These are phyloP conservation scores for Wickerhamomyces sp. DNA, from an alignment of 1,139 yeast genomes.

Conservation along the genomic window DNA sequence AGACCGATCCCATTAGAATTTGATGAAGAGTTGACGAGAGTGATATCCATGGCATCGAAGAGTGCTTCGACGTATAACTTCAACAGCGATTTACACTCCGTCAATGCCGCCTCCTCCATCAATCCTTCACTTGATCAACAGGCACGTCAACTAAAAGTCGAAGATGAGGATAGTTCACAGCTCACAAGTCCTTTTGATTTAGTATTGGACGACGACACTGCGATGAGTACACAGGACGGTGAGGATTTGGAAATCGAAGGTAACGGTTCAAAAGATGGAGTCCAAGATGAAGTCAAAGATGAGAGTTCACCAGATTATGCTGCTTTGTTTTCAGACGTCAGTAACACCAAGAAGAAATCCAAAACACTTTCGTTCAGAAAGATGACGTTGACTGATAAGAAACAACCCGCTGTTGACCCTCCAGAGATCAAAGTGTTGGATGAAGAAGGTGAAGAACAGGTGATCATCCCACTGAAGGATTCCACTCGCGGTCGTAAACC, in stretches of 20 bases:
- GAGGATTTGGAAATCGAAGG: not conserved
- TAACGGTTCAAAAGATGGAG: constrained; percentile 1
- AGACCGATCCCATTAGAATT: constrained; percentile 9
- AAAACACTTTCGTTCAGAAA: constrained; percentile 12
- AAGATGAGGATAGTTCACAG: no score
- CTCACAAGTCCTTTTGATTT: no score
- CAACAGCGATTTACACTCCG: constrained; percentile 5
- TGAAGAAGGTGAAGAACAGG: not conserved
- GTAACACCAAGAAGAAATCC: constrained; percentile 15
- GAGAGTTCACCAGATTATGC: constrained; percentile 22
- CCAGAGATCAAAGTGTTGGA: not conserved
- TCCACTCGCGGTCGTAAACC: constrained; percentile 36
- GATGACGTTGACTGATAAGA: constrained; percentile 4
- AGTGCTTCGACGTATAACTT: constrained; percentile 19
- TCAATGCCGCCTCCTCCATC: not conserved
- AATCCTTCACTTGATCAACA: not conserved
- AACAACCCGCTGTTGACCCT: no score
- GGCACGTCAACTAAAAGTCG: not conserved
- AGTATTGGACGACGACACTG: not conserved
- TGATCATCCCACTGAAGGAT: constrained; percentile 17
- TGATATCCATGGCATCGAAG: constrained; percentile 19
- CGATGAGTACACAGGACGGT: not conserved
- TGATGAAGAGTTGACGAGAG: constrained; percentile 18
- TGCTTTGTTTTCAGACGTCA: constrained; percentile 22
- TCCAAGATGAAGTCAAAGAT: constrained; percentile 1